A percentile compares a stretch with the other conserved stretches of the same genome.
phyloP scores from a whole-genome alignment of 2,329 filamentous ascomycete genomes.

The Ascochyta fabae region DNA sequence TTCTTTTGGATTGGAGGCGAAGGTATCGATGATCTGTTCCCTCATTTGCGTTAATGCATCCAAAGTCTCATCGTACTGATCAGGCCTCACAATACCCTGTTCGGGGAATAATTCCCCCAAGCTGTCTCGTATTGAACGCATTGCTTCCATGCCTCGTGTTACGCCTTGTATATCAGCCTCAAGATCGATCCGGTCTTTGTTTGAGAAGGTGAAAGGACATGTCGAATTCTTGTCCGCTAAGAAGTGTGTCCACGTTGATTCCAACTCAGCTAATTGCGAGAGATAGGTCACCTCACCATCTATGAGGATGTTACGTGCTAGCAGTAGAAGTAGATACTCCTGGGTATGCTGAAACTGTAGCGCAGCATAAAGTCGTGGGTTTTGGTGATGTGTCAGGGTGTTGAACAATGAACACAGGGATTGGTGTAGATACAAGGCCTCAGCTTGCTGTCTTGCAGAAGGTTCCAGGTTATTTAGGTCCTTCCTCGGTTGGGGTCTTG shows the following conservation, averaged over 20 bases:
- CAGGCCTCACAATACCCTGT: conserved; percentile 30
- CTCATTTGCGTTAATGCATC: conserved; percentile 35
- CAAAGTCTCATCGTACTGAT: conserved; percentile 34
- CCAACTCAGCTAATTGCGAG: conserved; percentile 32
- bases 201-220: conserved; percentile 32
- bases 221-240: conserved; percentile 21
- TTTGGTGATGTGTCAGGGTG: conserved; percentile 29
- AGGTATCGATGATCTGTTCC: conserved; percentile 31
- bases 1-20: conserved; percentile 27
- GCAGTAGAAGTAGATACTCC: conserved; percentile 36
- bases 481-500: conserved; percentile 34
- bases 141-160: conserved; percentile 35
- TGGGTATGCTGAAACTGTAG: conserved; percentile 42
- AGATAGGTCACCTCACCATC: conserved; percentile 45
- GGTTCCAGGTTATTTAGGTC: conserved; percentile 31
- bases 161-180: conserved; percentile 35
- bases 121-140: conserved; percentile 31
- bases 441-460: conserved; percentile 28
- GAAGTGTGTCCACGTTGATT: conserved; percentile 32
- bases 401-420: conserved; percentile 5
- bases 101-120: conserved; percentile 36
- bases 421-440: conserved; percentile 28
- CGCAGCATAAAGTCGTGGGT: conserved; percentile 34
- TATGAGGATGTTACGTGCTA: conserved; percentile 44
- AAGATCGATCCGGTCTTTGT: conserved; percentile 28